Base-by-base conservation (phyloP, 2,329 filamentous ascomycete genomes). In the Alternaria brassicae region DNA sequence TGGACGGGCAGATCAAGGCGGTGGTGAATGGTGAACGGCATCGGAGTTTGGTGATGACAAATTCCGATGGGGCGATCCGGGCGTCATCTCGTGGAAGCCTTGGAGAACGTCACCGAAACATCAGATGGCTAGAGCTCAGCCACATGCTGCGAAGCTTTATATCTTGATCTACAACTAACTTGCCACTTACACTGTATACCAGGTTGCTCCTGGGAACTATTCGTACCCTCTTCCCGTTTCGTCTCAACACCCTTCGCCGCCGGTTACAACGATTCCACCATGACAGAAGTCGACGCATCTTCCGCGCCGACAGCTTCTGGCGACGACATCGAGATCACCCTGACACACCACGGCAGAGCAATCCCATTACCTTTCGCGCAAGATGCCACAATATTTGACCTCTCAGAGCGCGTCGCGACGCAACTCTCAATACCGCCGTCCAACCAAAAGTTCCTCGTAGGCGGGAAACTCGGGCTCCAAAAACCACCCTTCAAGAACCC, bases 361-460 rank as follows among this genome's bases (percentile, higher is more conserved):
- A 77, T 86, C 63, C 75, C 77, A 17, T 72, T 87, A 42, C 74
- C 77, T 10, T 81, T 88, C 44, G 69, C 83, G 15, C 51, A 78
- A 34, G 74, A 81, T 60, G 82, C 85, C 56, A 88, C 85, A 1
- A 79, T 88, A 30, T 70, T 77, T 45, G 80, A 90, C 68, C 84
- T 92, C 36, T 88, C 88, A 42, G 74, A 82, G 49, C 80, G 83
- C 61, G 86, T 91, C 66, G 81, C 85, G 56, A 73, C 79, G 41
- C 74, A 78, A 3, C 82, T 91, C 53, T 83, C 82, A 49, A 86
- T 92, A 53, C 88, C 89, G 0, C 75, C 79, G 0, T 74, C 81
- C 9, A 88, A 91, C 75, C 89, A 91, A 71, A 92, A 92, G 73
- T 83, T 90, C 72, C 78, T 84, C 61, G 82, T 91, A 65, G 83